Evolutionary conservation across 805 yeast species (phyloP).

Genomic region (Saturnispora gosingensis): DNA sequence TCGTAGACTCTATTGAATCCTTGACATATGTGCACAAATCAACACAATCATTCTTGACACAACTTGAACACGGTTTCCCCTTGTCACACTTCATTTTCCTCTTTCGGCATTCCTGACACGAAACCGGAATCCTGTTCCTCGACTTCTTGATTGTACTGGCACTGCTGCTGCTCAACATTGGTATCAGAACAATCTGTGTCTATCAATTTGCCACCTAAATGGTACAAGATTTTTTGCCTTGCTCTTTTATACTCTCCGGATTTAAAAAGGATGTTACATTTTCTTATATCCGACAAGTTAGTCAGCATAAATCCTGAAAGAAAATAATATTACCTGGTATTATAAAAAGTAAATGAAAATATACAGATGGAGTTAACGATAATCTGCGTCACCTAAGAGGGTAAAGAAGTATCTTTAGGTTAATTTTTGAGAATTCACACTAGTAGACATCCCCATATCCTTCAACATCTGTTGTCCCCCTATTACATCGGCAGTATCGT

Average conservation of each 20-base stretch:
- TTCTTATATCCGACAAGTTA: background rate
- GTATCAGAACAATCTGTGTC: background rate
- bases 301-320: background rate
- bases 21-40: slow-evolving; percentile 36
- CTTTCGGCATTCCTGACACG: slow-evolving; percentile 39
- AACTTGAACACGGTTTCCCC: slow-evolving; percentile 29
- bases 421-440: background rate
- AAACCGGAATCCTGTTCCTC: slow-evolving; percentile 36
- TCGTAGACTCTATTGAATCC: slow-evolving; percentile 19
- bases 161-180: background rate
- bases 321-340: background rate
- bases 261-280: background rate
- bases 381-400: background rate
- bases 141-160: slow-evolving; percentile 26
- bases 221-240: background rate
- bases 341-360: background rate
- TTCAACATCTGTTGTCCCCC: slow-evolving; percentile 1
- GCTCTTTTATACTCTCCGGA: background rate
- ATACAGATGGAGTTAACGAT: background rate
- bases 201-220: background rate
- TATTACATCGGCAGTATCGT: background rate
- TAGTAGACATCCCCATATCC: background rate
- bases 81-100: slow-evolving; percentile 40
- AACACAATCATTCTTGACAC: slow-evolving; percentile 29
- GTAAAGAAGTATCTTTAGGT: background rate